Evolutionary conservation across 2,329 filamentous ascomycete species (phyloP), one percentile per base, ranked within the genome.

Genomic region (Hypoxylon sp.): DNA sequence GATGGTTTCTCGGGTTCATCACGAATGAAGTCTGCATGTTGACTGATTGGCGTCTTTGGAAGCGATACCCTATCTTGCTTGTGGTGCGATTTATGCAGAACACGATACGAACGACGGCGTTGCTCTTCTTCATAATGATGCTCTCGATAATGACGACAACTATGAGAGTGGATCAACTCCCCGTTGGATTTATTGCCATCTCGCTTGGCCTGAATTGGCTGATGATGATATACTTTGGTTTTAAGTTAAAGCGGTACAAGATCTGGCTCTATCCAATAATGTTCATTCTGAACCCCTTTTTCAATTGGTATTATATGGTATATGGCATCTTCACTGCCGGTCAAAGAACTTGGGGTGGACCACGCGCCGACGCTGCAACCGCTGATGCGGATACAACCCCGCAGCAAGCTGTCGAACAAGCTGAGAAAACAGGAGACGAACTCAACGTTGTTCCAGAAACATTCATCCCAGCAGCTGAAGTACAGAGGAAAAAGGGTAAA

Each of bases 1-100:
- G 96, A 77, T 99, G 96, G 96, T 98, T 98, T 79, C 85, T 98
- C 46, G 95, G 95, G 30, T 98, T 97, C 80, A 94, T 98, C 81
- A 98, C 95, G 14, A 99, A 99, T 79, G 95, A 98, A 79, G 95
- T 94, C 6, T 98, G 94, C 82, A 98, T 98, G 96, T 84, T 99
- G 82, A 98, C 96, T 1, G 95, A 98, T 80, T 89, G 92, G 80
- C 89, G 96, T 65, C 85, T 98, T 28, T 98, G 95, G 95, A 92
- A 88, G 78, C 88, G 93, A 56, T 98, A 98, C 79, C 94, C 96
- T 0, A 85, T 97, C 57, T 85, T 99, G 46, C 90, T 94, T 55
- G 75, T 97, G 38, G 91, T 98, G 43, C 90, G 95, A 38, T 96
- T 98, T 79, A 93, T 96, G 87, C 94, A 98, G 75, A 97, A 98